Percentiles rank a stretch among this genome's conserved stretches.
phyloP scores from a whole-genome alignment of 345 rosid genomes.

The Moricandia arvensis region DNA sequence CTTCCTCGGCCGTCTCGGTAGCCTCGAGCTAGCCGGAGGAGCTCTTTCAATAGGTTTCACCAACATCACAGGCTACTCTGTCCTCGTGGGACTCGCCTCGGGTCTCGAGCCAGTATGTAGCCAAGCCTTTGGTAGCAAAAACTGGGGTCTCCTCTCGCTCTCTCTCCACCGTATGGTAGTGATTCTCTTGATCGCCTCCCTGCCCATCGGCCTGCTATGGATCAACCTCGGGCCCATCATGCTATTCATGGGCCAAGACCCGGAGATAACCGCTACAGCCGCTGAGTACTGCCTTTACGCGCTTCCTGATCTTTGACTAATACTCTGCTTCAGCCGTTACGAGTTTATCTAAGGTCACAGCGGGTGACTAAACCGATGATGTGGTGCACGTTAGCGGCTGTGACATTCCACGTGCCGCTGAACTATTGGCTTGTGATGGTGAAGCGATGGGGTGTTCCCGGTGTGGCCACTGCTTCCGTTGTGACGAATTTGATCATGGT shows the following conservation, averaged over 20 bases:
- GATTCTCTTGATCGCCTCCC: constrained; percentile 63
- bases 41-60: constrained; percentile 95
- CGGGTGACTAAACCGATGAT: constrained; percentile 81
- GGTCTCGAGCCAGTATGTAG: constrained; percentile 97
- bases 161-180: constrained; percentile 88
- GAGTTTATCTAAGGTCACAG: constrained; percentile 84
- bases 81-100: constrained; percentile 86
- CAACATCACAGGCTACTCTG: constrained; percentile 97
- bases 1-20: constrained; percentile 87
- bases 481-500: constrained; percentile 82
- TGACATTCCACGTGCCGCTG: constrained; percentile 74
- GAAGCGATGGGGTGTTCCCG: constrained; percentile 67
- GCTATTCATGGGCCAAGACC: constrained; percentile 83
- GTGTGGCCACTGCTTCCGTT: constrained; percentile 92
- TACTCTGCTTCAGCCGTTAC: constrained; percentile 77
- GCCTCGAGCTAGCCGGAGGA: constrained; percentile 93
- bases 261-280: constrained; percentile 73
- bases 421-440: constrained; percentile 64
- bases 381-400: constrained; percentile 86
- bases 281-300: constrained; percentile 77
- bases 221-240: constrained; percentile 77
- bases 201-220: constrained; percentile 84
- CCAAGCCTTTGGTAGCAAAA: constrained; percentile 90
- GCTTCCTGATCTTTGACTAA: constrained; percentile 86
- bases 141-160: constrained; percentile 80